Conservation (phyloP, 2,329 filamentous ascomycete species). For the Camptophora hylomeconis region DNA sequence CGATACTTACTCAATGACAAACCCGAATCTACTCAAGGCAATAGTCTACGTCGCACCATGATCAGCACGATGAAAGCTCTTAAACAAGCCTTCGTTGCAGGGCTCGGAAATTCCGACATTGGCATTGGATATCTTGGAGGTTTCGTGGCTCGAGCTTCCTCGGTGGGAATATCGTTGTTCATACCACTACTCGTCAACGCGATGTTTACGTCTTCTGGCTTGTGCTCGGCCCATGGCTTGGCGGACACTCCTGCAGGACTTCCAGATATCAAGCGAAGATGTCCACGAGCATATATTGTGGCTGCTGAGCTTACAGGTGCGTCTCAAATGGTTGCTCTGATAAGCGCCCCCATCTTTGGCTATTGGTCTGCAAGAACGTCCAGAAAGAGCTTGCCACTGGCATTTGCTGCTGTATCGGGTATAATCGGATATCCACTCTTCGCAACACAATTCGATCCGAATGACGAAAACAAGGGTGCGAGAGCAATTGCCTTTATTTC, state of each 20-base stretch:
- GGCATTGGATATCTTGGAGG: constrained; percentile 82
- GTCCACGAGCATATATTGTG: constrained; percentile 73
- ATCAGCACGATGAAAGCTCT: constrained; percentile 39
- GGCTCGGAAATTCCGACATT: constrained; percentile 64
- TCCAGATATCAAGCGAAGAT: constrained; percentile 66
- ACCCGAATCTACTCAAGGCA: constrained; percentile 14
- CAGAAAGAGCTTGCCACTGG: constrained; percentile 58
- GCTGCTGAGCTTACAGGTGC: constrained; percentile 78
- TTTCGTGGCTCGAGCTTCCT: constrained; percentile 87
- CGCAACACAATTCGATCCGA: constrained; percentile 62
- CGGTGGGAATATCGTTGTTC: constrained; percentile 88
- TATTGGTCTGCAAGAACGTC: constrained; percentile 61
- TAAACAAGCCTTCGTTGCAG: constrained; percentile 52
- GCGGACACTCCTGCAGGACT: constrained; percentile 21
- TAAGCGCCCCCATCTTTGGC: constrained; percentile 78
- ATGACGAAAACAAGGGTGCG: constrained; percentile 58
- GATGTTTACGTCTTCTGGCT: constrained; percentile 70
- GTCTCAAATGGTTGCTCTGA: constrained; percentile 71
- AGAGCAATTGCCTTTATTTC: constrained; percentile 58
- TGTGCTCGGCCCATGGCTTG: constrained; percentile 45
- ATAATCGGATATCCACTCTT: constrained; percentile 67
- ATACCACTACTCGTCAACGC: constrained; percentile 87
- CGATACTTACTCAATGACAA: constrained; percentile 5
- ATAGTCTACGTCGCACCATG: background rate
- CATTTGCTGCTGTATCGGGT: constrained; percentile 59